phyloP scores from a whole-genome alignment of 805 yeast genomes.

The Spathaspora passalidarum region DNA sequence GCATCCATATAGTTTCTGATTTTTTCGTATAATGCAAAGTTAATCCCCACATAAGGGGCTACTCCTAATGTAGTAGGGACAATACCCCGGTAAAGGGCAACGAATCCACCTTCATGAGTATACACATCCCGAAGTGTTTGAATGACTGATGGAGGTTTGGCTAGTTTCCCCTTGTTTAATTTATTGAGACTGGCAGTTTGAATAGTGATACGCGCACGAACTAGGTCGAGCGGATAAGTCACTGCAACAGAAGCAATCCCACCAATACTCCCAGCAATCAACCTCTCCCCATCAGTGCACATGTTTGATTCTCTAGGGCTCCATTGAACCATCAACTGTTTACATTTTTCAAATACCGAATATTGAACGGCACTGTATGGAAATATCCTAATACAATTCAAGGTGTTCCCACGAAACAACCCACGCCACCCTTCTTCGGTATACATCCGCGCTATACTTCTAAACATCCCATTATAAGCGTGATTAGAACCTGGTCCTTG shows the following conservation, averaged over 20 bases:
- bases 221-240: constrained; percentile 90
- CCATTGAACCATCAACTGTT: constrained; percentile 29
- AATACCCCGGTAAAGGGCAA: constrained; percentile 78
- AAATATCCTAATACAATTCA: constrained; percentile 84
- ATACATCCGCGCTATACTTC: constrained; percentile 77
- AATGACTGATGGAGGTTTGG: constrained; percentile 70
- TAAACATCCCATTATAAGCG: constrained; percentile 64
- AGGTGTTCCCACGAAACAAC: constrained; percentile 83
- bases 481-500: constrained; percentile 61
- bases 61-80: constrained; percentile 92
- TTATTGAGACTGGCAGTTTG: constrained; percentile 72
- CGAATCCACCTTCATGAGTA: constrained; percentile 74
- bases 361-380: constrained; percentile 96
- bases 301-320: constrained; percentile 20
- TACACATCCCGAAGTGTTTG: constrained; percentile 58
- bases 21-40: constrained; percentile 85
- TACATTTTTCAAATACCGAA: constrained; percentile 70
- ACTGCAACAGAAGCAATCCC: constrained; percentile 77
- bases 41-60: constrained; percentile 93
- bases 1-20: constrained; percentile 55
- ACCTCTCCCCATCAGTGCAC: constrained; percentile 54
- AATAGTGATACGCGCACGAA: constrained; percentile 83
- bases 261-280: constrained; percentile 75
- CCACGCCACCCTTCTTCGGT: constrained; percentile 91
- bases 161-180: constrained; percentile 43